Conservation (phyloP, 768 basidiomycete genomes). For the Hortiboletus campestris region DNA sequence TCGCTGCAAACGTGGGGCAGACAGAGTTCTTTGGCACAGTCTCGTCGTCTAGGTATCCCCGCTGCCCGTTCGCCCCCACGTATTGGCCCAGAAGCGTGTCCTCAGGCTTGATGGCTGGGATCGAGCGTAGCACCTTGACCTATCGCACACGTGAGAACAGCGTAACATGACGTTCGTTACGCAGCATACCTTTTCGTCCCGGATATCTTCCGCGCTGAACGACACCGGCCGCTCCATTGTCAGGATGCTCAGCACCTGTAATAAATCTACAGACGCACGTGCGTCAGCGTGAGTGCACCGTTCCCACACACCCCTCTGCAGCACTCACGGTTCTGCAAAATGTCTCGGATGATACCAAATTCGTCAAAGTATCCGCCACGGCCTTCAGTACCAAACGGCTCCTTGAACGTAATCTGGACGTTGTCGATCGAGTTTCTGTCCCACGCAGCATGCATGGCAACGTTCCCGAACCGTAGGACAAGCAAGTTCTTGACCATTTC, state of each 20-base stretch:
- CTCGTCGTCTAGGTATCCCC: constrained; percentile 98
- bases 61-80: constrained; percentile 82
- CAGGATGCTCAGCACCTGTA: constrained; percentile 92
- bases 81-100: constrained; percentile 96
- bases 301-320: constrained; percentile 5
- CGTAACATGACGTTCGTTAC: neutral
- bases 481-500: constrained; percentile 99
- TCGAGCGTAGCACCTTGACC: constrained; percentile 95
- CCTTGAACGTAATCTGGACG: constrained; percentile 99
- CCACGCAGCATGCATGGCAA: constrained; percentile 85
- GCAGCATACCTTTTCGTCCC: constrained; percentile 86
- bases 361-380: constrained; percentile 99
- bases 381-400: constrained; percentile 99
- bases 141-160: constrained; percentile 33
- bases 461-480: constrained; percentile 92
- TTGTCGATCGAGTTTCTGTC: constrained; percentile 96
- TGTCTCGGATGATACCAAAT: constrained; percentile 97
- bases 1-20: constrained; percentile 94
- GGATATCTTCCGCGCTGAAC: constrained; percentile 95
- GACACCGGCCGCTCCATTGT: constrained; percentile 99
- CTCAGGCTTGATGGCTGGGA: constrained; percentile 71
- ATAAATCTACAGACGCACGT: constrained; percentile 58
- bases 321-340: constrained; percentile 93
- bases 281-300: constrained; percentile 13
- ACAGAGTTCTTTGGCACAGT: constrained; percentile 90